These are phyloP conservation scores for Sextonia rubra DNA, from an alignment of 164 flowering plant genomes.

Conservation along the genomic window DNA sequence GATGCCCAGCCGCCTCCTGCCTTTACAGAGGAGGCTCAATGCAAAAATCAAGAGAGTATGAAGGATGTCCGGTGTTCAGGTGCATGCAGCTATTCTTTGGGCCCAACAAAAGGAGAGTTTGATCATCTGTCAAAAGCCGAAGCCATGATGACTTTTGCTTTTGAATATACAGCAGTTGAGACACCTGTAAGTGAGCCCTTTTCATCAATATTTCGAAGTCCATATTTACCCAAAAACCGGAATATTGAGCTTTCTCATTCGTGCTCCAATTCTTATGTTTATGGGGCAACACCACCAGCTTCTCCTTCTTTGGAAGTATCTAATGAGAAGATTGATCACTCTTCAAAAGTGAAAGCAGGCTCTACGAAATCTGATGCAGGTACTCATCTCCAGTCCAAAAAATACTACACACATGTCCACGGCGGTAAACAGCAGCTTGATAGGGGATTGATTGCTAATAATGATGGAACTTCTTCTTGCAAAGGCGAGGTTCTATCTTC, in stretches of 20 bases:
- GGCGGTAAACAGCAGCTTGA: constrained; percentile 33
- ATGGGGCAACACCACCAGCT: constrained; percentile 78
- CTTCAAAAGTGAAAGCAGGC: constrained; percentile 30
- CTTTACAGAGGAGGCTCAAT: constrained; percentile 45
- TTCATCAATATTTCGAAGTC: constrained; percentile 60
- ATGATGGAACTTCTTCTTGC: constrained; percentile 26
- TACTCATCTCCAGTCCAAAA: constrained; percentile 31
- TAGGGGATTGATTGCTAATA: constrained; percentile 18
- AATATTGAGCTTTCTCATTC: constrained; percentile 62
- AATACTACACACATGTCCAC: constrained; percentile 58
- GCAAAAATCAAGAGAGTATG: constrained; percentile 45
- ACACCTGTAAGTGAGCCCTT: constrained; percentile 54
- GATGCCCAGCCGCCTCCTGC: constrained; percentile 52
- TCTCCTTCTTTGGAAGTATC: constrained; percentile 49
- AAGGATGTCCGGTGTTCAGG: constrained; percentile 38
- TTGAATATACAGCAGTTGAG: constrained; percentile 92
- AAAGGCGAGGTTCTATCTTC: constrained; percentile 40
- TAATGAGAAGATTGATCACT: constrained; percentile 41
- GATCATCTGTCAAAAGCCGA: constrained; percentile 81
- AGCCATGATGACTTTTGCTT: constrained; percentile 89
- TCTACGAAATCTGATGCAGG: constrained; percentile 30
- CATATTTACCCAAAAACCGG: constrained; percentile 65
- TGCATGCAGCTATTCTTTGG: constrained; percentile 31
- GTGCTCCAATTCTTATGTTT: constrained; percentile 49
- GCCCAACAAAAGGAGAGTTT: constrained; percentile 51